phyloP scores from a whole-genome alignment of 306 rosid species.

The Astragalus glycyphyllos region DNA sequence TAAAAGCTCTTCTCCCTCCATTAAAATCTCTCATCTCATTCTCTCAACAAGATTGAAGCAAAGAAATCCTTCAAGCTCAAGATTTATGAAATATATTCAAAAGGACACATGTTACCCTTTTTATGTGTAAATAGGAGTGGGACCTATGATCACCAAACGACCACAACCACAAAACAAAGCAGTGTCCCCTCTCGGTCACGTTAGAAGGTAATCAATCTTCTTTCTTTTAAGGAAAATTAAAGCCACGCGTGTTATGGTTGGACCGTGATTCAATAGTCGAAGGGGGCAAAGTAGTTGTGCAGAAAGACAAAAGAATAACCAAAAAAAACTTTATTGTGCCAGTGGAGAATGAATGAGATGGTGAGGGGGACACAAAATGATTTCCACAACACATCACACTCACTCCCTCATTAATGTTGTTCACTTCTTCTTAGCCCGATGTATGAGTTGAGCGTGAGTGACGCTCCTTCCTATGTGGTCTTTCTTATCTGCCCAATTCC shows the following conservation, averaged over 20 bases:
- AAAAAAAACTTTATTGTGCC: background rate
- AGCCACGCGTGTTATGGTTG: slow-evolving; percentile 45
- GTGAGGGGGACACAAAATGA: slow-evolving; percentile 47
- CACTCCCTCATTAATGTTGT: slow-evolving; percentile 53
- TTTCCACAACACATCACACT: slow-evolving; percentile 43
- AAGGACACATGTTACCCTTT: slow-evolving; percentile 6
- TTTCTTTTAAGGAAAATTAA: background rate
- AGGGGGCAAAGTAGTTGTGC: slow-evolving; percentile 42
- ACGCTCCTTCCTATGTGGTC: slow-evolving; percentile 31
- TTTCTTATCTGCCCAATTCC: slow-evolving; percentile 22
- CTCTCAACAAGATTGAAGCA: no score
- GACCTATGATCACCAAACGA: slow-evolving; percentile 25
- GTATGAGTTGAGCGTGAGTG: background rate
- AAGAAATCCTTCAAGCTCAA: no score
- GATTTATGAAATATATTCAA: background rate
- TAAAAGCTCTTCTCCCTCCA: no score
- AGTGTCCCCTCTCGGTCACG: background rate
- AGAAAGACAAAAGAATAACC: slow-evolving; percentile 42
- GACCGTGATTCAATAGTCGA: slow-evolving; percentile 35
- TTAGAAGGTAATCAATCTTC: background rate
- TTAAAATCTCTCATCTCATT: no score
- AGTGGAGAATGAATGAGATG: background rate
- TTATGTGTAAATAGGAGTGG: slow-evolving; percentile 8
- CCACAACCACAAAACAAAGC: slow-evolving; percentile 24
- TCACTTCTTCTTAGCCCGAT: slow-evolving; percentile 38